Base-by-base conservation (phyloP, 2,329 filamentous ascomycete species). In the Colletotrichum tanaceti region DNA sequence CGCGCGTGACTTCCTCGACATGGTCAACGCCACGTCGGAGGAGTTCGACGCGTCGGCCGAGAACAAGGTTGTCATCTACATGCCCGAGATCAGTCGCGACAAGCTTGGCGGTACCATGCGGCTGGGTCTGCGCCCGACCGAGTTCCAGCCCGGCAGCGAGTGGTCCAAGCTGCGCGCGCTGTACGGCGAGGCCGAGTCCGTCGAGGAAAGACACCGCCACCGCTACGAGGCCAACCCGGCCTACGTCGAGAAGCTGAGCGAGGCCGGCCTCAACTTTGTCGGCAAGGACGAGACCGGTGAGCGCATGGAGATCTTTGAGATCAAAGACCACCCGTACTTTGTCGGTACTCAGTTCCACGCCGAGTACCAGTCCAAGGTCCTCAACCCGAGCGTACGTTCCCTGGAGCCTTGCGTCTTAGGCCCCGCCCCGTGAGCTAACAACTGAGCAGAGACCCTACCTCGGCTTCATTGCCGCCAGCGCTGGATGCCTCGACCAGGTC, bases 171-270 rank as follows among this genome's bases (percentile, higher is more conserved):
- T 97, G 32, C 90, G 93, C 18, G 86, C 87, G 9, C 81, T 97
- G 11, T 97, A 97, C 78, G 91, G 90, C 4, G 79, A 82, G 2
- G 82, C 80, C 1, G 78, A 83, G 0, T 79, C 80, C 20, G 85
- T 91, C 50, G 80, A 86, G 67, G 94, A 97, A 83, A 88, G 94
- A 58, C 94, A 97, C 79, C 89, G 94, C 69, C 94, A 97, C 80
- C 88, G 93, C 44, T 97, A 97, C 77, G 94, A 97, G 82, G 92
- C 97, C 72, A 97, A 97, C 81, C 93, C 94, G 0, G 86, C 88
- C 13, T 90, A 91, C 75, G 88, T 97, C 60, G 88, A 91, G 4
- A 80, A 81, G 39, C 84, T 97, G 4, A 86, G 93, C 72, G 80
- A 86, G 53, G 88, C 85, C 5, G 94, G 93, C 0, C 83, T 97